These are phyloP conservation scores for Cocos nucifera DNA, from an alignment of 176 grass and related monocot species.

Conservation along the genomic window DNA sequence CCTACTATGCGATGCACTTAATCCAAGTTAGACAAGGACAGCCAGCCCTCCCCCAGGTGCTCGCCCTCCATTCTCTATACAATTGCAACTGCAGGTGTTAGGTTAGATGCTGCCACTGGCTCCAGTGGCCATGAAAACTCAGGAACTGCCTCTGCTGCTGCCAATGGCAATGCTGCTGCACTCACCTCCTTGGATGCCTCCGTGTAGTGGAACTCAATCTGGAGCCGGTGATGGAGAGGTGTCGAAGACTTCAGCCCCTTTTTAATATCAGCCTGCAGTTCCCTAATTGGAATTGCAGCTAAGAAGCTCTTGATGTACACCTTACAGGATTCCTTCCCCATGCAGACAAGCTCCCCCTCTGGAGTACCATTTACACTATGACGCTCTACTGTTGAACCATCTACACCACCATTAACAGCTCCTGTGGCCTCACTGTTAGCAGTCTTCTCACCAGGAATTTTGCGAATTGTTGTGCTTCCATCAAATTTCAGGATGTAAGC, in stretches of 20 bases:
- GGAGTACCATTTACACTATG: not conserved
- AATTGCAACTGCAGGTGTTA: no score
- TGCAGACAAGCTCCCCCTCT: conserved; percentile 6
- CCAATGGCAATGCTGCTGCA: no score
- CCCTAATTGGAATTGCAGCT: conserved; percentile 10
- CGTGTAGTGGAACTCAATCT: conserved; percentile 13
- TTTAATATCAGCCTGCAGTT: conserved; percentile 9
- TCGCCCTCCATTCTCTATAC: no score
- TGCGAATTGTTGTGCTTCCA: not conserved
- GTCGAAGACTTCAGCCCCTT: not conserved
- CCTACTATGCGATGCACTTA: no score
- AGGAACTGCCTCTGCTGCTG: no score
- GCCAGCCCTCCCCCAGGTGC: no score
- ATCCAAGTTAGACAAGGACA: no score
- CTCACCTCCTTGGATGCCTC: not conserved
- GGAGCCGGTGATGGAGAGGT: conserved; percentile 10
- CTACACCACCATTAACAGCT: not conserved
- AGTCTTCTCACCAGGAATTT: not conserved
- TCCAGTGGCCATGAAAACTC: no score
- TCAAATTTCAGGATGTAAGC: conserved; percentile 22
- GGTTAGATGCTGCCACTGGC: no score
- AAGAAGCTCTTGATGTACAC: conserved; percentile 20
- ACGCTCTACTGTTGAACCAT: not conserved
- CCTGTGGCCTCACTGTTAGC: not conserved
- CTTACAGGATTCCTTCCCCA: conserved; percentile 15